Base-by-base conservation (phyloP, 495 filamentous ascomycete species). In the Filosporella fistucella region DNA sequence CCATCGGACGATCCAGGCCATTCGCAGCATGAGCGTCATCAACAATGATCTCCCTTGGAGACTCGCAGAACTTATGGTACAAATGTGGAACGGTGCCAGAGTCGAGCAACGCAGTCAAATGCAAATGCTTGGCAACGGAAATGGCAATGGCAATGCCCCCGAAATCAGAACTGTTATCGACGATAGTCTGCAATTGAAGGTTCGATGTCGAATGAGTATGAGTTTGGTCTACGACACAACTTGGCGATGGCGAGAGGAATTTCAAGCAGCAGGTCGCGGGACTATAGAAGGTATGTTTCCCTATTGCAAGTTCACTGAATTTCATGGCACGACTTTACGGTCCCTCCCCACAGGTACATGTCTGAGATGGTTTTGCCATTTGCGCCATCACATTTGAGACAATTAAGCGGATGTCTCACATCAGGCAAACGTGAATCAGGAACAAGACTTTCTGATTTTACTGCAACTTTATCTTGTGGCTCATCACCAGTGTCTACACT, bases 201-300 rank as follows among this genome's bases (percentile, higher is more conserved):
- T 95, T 4, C 79, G 88, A 45, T 93, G 88, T 58, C 78, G 90
- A 9, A 90, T 91, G 78, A 94, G 88, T 63, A 91, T 96, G 85
- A 91, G 86, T 55, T 71, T 95, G 6, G 85, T 96, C 2, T 95
- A 85, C 61, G 90, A 96, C 66, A 89, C 85, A 3, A 88, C 94
- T 20, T 95, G 89, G 89, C 81, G 89, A 44, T 96, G 90, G 90
- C 75, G 90, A 47, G 88, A 94, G 59, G 85, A 90, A 63, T 85
- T 86, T 51, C 84, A 89, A 58, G 82, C 85, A 29, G 81, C 85
- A 62, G 86, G 82, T 7, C 75, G 76, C 21, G 80, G 86, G 16
- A 87, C 83, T 37, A 80, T 95, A 39, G 89, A 95, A 70, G 80
- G 86, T 86, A 71, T 65, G 78, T 32, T 33, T 22, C 17, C 9